Percentiles rank a stretch among this genome's conserved stretches.
These are phyloP conservation scores for Selenicereus undatus DNA, from an alignment of 148 eudicot species.

Conservation along the genomic window DNA sequence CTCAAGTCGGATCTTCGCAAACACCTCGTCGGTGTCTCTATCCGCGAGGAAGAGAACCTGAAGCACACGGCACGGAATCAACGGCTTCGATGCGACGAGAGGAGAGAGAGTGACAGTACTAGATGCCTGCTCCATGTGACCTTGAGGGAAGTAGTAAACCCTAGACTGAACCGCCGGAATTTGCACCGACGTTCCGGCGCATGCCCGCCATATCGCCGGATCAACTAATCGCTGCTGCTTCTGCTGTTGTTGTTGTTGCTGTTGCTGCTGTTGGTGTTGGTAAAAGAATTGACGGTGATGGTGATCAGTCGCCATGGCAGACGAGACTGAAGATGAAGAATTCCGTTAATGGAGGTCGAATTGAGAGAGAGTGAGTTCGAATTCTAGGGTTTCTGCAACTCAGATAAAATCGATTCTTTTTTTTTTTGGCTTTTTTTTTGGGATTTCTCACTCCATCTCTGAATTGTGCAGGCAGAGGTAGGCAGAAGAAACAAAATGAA, in stretches of 20 bases:
- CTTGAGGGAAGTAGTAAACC: conserved; percentile 85
- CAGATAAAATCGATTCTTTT: neutral
- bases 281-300: conserved; percentile 4
- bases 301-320: conserved; percentile 28
- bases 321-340: neutral
- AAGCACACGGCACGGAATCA: conserved; percentile 47
- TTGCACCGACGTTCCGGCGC: conserved; percentile 54
- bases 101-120: neutral
- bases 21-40: conserved; percentile 52
- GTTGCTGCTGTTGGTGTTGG: neutral
- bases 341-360: conserved; percentile 9
- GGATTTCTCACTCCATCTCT: neutral
- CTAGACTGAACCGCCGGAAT: conserved; percentile 38
- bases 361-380: neutral
- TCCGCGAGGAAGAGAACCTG: conserved; percentile 35
- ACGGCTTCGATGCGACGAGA: conserved; percentile 21
- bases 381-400: neutral
- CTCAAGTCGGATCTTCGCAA: conserved; percentile 38
- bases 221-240: conserved; percentile 21
- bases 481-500: neutral
- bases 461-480: neutral
- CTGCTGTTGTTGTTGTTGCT: neutral
- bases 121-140: conserved; percentile 56
- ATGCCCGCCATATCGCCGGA: conserved; percentile 47
- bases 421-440: neutral